Evolutionary conservation across 108 stramenopile genomes (phyloP).

Genomic region (Pseudonitzschia multiseries): DNA sequence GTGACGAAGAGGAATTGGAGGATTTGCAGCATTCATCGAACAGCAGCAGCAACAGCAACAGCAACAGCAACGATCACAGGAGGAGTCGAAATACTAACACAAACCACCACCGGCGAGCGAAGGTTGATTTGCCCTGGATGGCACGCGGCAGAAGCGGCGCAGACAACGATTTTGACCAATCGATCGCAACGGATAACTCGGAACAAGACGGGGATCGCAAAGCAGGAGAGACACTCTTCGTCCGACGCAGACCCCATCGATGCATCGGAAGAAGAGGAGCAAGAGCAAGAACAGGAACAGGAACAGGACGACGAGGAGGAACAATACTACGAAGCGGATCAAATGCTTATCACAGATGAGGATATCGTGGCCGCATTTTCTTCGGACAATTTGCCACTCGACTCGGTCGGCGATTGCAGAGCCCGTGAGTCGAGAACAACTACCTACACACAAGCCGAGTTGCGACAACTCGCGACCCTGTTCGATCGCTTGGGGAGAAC

Average conservation of each 20-base stretch:
- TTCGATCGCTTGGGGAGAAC: constrained; percentile 85
- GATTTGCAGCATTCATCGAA: not conserved
- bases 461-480: constrained; percentile 68
- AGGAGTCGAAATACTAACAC: not conserved
- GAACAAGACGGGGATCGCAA: constrained; percentile 6
- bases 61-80: not conserved
- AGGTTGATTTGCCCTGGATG: constrained; percentile 23
- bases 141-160: not conserved
- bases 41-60: not conserved
- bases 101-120: not conserved
- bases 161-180: constrained; percentile 6
- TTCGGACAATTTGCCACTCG: not conserved
- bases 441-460: constrained; percentile 28
- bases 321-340: not conserved
- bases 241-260: not conserved
- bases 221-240: not conserved
- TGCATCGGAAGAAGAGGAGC: not conserved
- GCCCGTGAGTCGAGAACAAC: not conserved
- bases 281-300: not conserved
- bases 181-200: not conserved
- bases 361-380: not conserved
- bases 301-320: not conserved
- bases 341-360: too few relatives aligned
- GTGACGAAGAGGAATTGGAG: constrained; percentile 4
- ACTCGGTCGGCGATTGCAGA: not conserved